Evolutionary conservation across 2,329 filamentous ascomycete species (phyloP).

Genomic region (Diaporthe ilicicola): DNA sequence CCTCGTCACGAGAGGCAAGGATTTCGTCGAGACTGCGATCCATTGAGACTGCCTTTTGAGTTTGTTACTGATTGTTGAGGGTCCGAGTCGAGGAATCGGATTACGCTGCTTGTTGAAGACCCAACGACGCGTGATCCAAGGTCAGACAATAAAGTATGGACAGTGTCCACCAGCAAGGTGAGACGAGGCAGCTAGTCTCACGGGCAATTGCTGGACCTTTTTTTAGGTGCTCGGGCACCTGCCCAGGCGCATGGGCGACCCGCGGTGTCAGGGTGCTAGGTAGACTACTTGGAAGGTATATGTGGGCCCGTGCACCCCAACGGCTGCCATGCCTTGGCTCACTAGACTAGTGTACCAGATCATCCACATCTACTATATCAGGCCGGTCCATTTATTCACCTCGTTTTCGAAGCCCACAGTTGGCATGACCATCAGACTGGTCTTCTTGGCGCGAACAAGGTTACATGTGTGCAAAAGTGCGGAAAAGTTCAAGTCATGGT

Average conservation of each 20-base stretch:
- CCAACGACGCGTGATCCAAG: not conserved
- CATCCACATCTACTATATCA: too few species aligned
- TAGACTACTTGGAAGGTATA: not conserved
- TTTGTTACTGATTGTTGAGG: not conserved
- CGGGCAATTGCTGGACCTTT: conserved; percentile 4
- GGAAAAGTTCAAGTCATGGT: conserved; percentile 6
- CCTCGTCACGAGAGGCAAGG: conserved; percentile 54
- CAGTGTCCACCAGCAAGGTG: not conserved
- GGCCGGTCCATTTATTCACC: too few species aligned
- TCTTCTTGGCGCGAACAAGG: too few species aligned
- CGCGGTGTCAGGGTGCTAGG: not conserved
- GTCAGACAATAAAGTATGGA: conserved; percentile 15
- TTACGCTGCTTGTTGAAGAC: not conserved
- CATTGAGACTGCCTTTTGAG: conserved; percentile 49
- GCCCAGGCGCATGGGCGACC: not conserved
- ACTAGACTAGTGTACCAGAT: not conserved
- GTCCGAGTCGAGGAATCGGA: not conserved
- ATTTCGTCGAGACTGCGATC: conserved; percentile 66
- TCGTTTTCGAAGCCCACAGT: too few species aligned
- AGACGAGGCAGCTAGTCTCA: conserved; percentile 12
- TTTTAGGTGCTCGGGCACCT: conserved; percentile 16
- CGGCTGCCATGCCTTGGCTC: not conserved
- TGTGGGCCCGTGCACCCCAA: not conserved
- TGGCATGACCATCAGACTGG: not conserved
- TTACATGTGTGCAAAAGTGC: not conserved